Percentiles rank a stretch among this genome's conserved stretches.
Conservation (phyloP, 345 rosid species). For the Heritiera littoralis region DNA sequence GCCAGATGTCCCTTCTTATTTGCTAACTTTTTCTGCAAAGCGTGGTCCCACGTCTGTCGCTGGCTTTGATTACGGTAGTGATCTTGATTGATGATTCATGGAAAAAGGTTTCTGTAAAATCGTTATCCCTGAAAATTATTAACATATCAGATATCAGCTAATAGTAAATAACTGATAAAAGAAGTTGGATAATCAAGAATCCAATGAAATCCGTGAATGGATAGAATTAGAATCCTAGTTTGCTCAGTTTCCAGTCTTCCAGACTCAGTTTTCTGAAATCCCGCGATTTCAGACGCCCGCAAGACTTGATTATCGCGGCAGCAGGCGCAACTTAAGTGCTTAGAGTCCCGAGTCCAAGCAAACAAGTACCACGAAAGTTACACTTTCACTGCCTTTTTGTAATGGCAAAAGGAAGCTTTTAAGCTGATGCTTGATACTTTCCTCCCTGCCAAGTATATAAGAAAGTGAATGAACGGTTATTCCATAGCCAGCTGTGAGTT, state of each 20-base stretch:
- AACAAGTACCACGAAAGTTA: no score
- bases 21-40: no score
- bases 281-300: not conserved
- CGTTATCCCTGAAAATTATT: not conserved
- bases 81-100: not conserved
- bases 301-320: not conserved
- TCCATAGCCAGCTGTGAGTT: no score
- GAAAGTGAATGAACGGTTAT: no score
- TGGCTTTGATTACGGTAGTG: no score
- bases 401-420: not conserved
- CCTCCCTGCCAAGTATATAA: no score
- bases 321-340: not conserved
- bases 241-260: not conserved
- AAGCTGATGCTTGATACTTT: no score
- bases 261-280: not conserved
- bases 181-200: not conserved
- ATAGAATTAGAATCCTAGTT: not conserved
- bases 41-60: no score
- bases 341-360: not conserved
- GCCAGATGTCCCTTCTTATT: not conserved
- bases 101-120: not conserved
- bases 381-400: not conserved
- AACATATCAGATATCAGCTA: not conserved
- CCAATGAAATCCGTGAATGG: not conserved
- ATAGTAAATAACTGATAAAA: not conserved